Conservation (phyloP, 805 yeast species). For the Jamesozyma piceae region DNA sequence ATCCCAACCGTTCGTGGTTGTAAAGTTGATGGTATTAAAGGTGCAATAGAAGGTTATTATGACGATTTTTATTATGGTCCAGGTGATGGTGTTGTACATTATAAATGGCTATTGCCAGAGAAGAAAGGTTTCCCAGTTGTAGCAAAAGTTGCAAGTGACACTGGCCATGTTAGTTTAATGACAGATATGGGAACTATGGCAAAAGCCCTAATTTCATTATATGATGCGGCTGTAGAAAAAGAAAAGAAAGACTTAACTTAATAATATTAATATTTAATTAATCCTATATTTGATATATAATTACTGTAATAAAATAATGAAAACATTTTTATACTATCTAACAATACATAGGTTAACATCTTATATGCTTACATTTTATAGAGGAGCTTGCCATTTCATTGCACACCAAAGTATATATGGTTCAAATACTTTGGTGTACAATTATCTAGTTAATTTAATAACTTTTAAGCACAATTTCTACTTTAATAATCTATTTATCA, state of each 20-base stretch:
- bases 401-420: no score
- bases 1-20: slow-evolving; percentile 84
- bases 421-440: no score
- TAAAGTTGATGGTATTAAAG: slow-evolving; percentile 50
- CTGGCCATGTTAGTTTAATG: slow-evolving; percentile 76
- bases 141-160: slow-evolving; percentile 51
- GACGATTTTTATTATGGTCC: slow-evolving; percentile 74
- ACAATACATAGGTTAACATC: no score
- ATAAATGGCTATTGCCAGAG: slow-evolving; percentile 75
- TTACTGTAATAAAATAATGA: no score
- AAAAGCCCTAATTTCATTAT: slow-evolving; percentile 54
- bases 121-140: slow-evolving; percentile 61
- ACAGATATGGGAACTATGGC: slow-evolving; percentile 67
- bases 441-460: no score
- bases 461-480: no score
- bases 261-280: no score
- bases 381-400: no score
- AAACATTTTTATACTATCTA: no score
- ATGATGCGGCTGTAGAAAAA: slow-evolving; percentile 42
- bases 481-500: no score
- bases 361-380: no score
- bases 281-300: no score
- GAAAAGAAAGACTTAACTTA: neutral
- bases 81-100: slow-evolving; percentile 90
- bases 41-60: slow-evolving; percentile 61